phyloP scores from a whole-genome alignment of 108 stramenopile genomes.

The Pseudonitzschia pungens region DNA sequence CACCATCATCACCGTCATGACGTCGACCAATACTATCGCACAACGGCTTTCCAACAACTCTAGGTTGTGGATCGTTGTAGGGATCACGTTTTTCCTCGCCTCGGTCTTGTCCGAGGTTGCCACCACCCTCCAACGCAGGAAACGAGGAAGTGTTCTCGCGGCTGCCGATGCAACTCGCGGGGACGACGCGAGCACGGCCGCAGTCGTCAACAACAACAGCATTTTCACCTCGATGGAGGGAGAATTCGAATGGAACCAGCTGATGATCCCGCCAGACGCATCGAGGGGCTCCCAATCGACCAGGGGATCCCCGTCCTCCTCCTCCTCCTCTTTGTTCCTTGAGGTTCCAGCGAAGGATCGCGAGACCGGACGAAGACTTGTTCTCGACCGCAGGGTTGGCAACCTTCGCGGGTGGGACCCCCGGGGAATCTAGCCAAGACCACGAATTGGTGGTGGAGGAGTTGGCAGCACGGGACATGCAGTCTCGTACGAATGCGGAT shows the following conservation, averaged over 20 bases:
- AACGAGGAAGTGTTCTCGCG: not conserved
- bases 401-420: too few species aligned
- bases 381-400: too few species aligned
- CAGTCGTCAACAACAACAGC: not conserved
- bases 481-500: too few species aligned
- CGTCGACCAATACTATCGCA: not conserved
- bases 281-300: not conserved
- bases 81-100: not conserved
- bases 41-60: not conserved
- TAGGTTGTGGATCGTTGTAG: not conserved
- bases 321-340: too few species aligned
- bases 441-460: too few species aligned
- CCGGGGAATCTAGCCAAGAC: too few species aligned
- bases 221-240: constrained; percentile 4
- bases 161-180: not conserved
- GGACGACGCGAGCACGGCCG: not conserved
- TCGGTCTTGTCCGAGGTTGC: not conserved
- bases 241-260: constrained; percentile 13
- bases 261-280: not conserved
- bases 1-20: not conserved
- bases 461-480: too few species aligned
- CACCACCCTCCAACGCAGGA: too few species aligned
- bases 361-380: too few species aligned
- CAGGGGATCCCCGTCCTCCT: too few species aligned
- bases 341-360: too few species aligned